Conservation (phyloP, 345 rosid genomes). For the Citropsis articulata region DNA sequence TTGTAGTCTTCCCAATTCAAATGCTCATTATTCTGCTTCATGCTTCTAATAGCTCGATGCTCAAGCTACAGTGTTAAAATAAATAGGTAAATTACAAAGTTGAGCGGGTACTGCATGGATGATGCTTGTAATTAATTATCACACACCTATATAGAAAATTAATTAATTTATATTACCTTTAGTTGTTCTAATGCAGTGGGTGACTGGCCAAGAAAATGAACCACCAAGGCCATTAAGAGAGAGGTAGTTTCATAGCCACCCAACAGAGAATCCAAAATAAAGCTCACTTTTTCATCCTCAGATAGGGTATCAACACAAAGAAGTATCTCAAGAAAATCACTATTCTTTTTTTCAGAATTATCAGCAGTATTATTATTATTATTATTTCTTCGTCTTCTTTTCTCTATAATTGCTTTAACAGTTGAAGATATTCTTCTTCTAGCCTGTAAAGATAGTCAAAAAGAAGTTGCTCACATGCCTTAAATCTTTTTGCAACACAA, state of each 20-base stretch:
- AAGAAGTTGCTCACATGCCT: slow-evolving; percentile 33
- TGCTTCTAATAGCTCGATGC: slow-evolving; percentile 37
- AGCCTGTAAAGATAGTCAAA: slow-evolving; percentile 51
- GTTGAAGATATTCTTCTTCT: slow-evolving; percentile 47
- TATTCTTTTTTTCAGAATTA: slow-evolving; percentile 6
- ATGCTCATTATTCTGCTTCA: slow-evolving; percentile 34
- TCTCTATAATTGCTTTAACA: slow-evolving; percentile 51
- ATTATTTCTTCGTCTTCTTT: slow-evolving; percentile 24
- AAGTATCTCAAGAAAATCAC: slow-evolving; percentile 45
- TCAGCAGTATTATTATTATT: not conserved
- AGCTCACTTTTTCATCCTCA: slow-evolving; percentile 59
- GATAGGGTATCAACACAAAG: slow-evolving; percentile 44
- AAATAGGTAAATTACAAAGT: not conserved
- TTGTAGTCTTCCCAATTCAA: slow-evolving; percentile 55
- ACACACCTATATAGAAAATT: not conserved
- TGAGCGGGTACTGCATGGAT: no score
- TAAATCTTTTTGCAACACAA: slow-evolving; percentile 19
- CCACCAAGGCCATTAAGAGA: slow-evolving; percentile 40
- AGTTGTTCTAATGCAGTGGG: slow-evolving; percentile 35
- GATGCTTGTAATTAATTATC: no score
- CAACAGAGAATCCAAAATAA: slow-evolving; percentile 50
- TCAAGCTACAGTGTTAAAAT: slow-evolving; percentile 25
- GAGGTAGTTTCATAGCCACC: slow-evolving; percentile 69
- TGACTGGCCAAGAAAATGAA: slow-evolving; percentile 40
- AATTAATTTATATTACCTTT: slow-evolving; percentile 31